phyloP scores from a whole-genome alignment of 1,284 basidiomycete genomes.

The Apiotrichum porosum region DNA sequence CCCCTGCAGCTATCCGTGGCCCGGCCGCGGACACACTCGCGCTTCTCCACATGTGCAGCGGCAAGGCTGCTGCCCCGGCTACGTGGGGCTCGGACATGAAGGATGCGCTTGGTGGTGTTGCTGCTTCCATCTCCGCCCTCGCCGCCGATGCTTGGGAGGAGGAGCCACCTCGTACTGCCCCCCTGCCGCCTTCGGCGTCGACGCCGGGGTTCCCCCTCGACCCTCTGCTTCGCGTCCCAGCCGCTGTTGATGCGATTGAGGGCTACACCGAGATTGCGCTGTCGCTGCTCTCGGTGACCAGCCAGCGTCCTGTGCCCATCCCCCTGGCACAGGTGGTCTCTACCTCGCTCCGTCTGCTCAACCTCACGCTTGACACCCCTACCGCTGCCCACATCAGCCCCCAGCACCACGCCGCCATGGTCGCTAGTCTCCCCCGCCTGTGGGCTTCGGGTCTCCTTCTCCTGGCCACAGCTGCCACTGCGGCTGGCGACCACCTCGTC shows the following conservation, averaged over 20 bases:
- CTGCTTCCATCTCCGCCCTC: constrained; percentile 22
- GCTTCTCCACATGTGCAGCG: constrained; percentile 32
- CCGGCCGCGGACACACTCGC: constrained; percentile 27
- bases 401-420: constrained; percentile 34
- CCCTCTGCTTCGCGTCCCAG: constrained; percentile 18
- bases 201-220: constrained; percentile 28
- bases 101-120: constrained; percentile 33
- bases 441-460: constrained; percentile 39
- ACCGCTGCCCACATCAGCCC: constrained; percentile 46
- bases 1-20: constrained; percentile 2
- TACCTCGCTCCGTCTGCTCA: constrained; percentile 50
- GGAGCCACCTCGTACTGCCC: constrained; percentile 17
- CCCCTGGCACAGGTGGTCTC: constrained; percentile 58
- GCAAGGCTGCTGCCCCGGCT: constrained; percentile 39
- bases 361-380: constrained; percentile 57
- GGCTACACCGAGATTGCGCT: constrained; percentile 31
- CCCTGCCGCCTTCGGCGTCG: constrained; percentile 3
- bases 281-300: constrained; percentile 53
- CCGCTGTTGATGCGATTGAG: constrained; percentile 26
- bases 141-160: constrained; percentile 36
- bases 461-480: constrained; percentile 22
- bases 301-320: constrained; percentile 63
- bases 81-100: constrained; percentile 35
- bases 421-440: constrained; percentile 31
- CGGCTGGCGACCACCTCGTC: constrained; percentile 41